These are phyloP conservation scores for Hordeum marinum DNA, from an alignment of 176 grass and related monocot genomes.

Conservation along the genomic window DNA sequence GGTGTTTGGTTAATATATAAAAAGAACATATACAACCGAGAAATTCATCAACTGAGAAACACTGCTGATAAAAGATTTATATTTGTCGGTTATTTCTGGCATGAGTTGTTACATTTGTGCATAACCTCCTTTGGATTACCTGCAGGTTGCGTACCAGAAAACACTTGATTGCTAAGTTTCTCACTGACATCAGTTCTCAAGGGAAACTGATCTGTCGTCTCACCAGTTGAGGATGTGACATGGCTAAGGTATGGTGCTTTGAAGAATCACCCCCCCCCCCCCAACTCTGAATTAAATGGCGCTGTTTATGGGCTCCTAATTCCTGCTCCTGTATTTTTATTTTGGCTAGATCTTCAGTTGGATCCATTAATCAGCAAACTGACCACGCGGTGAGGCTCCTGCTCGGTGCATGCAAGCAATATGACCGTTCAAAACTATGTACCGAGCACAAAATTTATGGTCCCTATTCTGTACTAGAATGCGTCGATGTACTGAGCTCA, in stretches of 20 bases:
- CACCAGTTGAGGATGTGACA: constrained; percentile 4
- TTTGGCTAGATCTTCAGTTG: neutral
- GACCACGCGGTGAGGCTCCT: neutral
- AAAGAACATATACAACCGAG: neutral
- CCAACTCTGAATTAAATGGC: neutral
- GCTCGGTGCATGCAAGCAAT: neutral
- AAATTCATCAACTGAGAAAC: neutral
- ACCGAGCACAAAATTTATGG: neutral
- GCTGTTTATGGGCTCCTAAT: neutral
- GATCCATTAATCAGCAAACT: neutral
- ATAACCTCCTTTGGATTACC: neutral
- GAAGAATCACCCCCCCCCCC: neutral
- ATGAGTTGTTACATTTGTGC: neutral
- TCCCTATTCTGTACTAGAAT: neutral
- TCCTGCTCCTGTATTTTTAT: neutral
- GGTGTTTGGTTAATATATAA: neutral
- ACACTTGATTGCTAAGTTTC: constrained; percentile 45
- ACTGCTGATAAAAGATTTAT: neutral
- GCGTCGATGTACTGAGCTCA: neutral
- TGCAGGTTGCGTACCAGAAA: constrained; percentile 88
- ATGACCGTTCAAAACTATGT: neutral
- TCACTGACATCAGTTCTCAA: neutral
- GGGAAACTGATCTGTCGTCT: neutral
- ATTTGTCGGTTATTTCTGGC: neutral
- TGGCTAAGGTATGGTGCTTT: constrained; percentile 12